Conservation (phyloP, 768 basidiomycete genomes). For the Cystobasidium ongulense region DNA sequence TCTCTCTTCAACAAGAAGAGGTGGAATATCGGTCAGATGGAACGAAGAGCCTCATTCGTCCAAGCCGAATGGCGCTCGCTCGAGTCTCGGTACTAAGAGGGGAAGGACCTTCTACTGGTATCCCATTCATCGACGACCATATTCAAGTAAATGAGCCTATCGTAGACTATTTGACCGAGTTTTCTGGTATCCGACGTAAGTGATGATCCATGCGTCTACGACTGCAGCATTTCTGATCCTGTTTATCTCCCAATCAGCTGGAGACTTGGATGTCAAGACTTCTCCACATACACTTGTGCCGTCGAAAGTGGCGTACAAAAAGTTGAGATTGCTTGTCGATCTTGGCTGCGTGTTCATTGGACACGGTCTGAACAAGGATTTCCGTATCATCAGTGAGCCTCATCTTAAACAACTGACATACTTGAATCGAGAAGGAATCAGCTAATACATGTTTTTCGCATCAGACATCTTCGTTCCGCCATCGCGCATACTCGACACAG, state of each 20-base stretch:
- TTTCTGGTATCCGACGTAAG: conserved; percentile 84
- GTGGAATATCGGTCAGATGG: conserved; percentile 91
- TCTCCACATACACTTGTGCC: conserved; percentile 87
- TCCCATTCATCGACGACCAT: conserved; percentile 96
- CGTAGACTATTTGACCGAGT: conserved; percentile 94
- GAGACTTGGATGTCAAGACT: conserved; percentile 76
- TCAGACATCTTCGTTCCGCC: conserved; percentile 92
- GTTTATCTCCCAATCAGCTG: conserved; percentile 53
- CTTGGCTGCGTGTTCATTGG: conserved; percentile 93
- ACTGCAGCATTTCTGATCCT: conserved; percentile 9
- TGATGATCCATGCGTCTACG: neutral
- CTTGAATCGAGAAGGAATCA: too few relatives aligned
- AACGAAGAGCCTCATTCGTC: conserved; percentile 81
- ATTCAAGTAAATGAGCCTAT: conserved; percentile 93
- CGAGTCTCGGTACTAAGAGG: conserved; percentile 90
- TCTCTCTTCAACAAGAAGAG: conserved; percentile 96
- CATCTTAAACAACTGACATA: too few relatives aligned
- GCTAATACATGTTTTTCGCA: too few relatives aligned
- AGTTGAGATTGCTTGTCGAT: conserved; percentile 83
- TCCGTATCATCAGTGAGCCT: conserved; percentile 87
- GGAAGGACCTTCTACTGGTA: conserved; percentile 64
- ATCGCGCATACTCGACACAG: conserved; percentile 90
- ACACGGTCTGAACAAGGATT: conserved; percentile 93
- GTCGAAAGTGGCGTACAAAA: conserved; percentile 96
- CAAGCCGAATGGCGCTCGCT: conserved; percentile 82